Conservation (phyloP, 2,329 filamentous ascomycete genomes). For the Zasmidium angulare region DNA sequence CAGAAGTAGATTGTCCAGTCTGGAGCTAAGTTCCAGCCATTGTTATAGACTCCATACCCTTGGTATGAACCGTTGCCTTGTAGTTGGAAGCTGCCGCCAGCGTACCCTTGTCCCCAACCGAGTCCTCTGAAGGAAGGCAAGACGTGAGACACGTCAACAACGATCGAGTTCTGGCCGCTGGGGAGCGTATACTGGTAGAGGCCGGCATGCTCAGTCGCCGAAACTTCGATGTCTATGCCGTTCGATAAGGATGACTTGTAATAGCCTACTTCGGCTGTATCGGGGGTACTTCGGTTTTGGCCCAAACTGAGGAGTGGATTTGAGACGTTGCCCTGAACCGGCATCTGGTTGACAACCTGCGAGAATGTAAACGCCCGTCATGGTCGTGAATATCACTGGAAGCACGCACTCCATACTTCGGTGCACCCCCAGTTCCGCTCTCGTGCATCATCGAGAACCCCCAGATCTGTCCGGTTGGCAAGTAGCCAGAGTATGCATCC, state of each 20-base stretch:
- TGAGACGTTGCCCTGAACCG: slow-evolving; percentile 16
- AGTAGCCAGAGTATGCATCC: slow-evolving; percentile 43
- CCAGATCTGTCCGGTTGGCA: slow-evolving; percentile 25
- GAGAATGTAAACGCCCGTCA: background rate
- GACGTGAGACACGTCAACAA: slow-evolving; percentile 64
- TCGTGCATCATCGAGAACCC: slow-evolving; percentile 58
- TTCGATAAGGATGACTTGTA: slow-evolving; percentile 58
- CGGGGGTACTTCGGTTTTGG: slow-evolving; percentile 30
- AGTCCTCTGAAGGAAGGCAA: slow-evolving; percentile 55
- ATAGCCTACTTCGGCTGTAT: slow-evolving; percentile 57
- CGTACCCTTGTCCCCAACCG: slow-evolving; percentile 58
- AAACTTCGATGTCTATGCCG: slow-evolving; percentile 58
- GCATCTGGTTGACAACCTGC: slow-evolving; percentile 24
- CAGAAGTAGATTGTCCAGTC: slow-evolving; percentile 63
- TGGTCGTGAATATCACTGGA: background rate
- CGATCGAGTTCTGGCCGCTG: slow-evolving; percentile 43
- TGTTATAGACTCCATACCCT: slow-evolving; percentile 60
- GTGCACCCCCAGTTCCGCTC: slow-evolving; percentile 66
- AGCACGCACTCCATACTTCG: slow-evolving; percentile 56
- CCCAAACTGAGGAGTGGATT: slow-evolving; percentile 23
- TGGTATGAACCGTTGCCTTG: slow-evolving; percentile 49
- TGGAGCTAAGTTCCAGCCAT: slow-evolving; percentile 63
- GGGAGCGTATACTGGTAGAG: slow-evolving; percentile 62
- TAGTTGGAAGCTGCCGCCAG: slow-evolving; percentile 57
- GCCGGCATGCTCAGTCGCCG: slow-evolving; percentile 57